phyloP scores from a whole-genome alignment of 164 flowering plant genomes.

The Stephania japonica region DNA sequence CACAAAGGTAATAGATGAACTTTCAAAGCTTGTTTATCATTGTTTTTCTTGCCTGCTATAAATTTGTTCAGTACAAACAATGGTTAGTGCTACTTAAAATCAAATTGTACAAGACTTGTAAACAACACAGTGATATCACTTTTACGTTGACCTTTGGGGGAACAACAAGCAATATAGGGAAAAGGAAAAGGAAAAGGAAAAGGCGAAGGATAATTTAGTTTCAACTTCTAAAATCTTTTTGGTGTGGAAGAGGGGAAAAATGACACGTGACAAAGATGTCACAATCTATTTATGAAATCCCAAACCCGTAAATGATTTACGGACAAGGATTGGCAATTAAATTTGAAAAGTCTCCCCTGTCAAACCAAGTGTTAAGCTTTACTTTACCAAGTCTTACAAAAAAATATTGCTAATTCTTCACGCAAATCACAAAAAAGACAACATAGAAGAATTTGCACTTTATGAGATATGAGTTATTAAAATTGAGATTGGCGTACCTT shows the following conservation, averaged over 20 bases:
- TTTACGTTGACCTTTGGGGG: not conserved
- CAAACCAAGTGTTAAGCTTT: not conserved
- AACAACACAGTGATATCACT: not conserved
- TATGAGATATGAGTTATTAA: not conserved
- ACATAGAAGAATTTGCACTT: not conserved
- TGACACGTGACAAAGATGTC: not conserved
- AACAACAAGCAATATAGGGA: too few species aligned
- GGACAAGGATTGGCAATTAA: not conserved
- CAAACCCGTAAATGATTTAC: not conserved
- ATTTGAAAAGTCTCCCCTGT: slow-evolving; percentile 1
- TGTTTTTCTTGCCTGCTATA: too few species aligned
- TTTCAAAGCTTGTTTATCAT: too few species aligned
- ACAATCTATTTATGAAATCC: not conserved
- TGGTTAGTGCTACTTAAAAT: too few species aligned
- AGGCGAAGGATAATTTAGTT: not conserved
- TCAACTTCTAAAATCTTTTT: not conserved
- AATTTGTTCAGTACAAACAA: too few species aligned
- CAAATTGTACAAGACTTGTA: too few species aligned
- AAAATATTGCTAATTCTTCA: not conserved
- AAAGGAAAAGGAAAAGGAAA: too few species aligned
- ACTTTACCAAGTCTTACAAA: too few species aligned
- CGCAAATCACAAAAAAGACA: not conserved
- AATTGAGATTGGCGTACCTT: slow-evolving; percentile 39
- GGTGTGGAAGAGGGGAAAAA: not conserved
- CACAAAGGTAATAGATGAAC: too few species aligned